phyloP scores from a whole-genome alignment of 1,139 yeast species.

The Scheffersomyces lignicola region DNA sequence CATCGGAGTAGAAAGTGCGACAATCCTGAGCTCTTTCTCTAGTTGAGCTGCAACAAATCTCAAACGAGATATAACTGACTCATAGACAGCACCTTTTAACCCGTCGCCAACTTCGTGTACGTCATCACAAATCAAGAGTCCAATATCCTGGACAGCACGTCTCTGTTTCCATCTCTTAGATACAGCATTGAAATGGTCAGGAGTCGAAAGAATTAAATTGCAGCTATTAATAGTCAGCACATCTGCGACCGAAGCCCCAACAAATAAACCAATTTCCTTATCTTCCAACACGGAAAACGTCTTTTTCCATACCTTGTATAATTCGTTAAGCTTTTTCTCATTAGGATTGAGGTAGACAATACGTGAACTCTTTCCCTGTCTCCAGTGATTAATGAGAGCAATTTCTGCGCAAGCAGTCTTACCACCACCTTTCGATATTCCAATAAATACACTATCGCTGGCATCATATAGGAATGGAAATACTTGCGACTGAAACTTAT shows the following conservation, averaged over 20 bases:
- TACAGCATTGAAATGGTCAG: constrained; percentile 68
- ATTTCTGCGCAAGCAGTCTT: constrained; percentile 72
- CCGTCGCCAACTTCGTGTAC: constrained; percentile 68
- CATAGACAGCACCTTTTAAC: constrained; percentile 60
- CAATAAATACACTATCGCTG: constrained; percentile 62
- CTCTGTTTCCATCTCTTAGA: constrained; percentile 84
- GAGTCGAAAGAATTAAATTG: constrained; percentile 77
- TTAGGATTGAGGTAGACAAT: constrained; percentile 68
- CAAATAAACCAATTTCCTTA: constrained; percentile 54
- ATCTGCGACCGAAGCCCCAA: constrained; percentile 62
- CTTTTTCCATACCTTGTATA: constrained; percentile 51
- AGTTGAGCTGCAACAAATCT: constrained; percentile 66
- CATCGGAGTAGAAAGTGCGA: constrained; percentile 68
- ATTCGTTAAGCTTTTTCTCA: constrained; percentile 52
- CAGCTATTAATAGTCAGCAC: constrained; percentile 52
- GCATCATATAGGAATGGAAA: constrained; percentile 61
- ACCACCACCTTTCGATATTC: constrained; percentile 76
- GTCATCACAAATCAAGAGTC: constrained; percentile 72
- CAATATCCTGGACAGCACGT: constrained; percentile 66
- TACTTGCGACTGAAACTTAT: constrained; percentile 70
- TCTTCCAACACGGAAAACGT: constrained; percentile 43
- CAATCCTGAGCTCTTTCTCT: constrained; percentile 54
- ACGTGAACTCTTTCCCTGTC: constrained; percentile 55
- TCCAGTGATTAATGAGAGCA: constrained; percentile 73
- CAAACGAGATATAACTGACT: constrained; percentile 67